Percentiles rank a stretch among this genome's conserved stretches.
Conservation (phyloP, 371 early-diverging fungal genomes). For the Parasitella parasitica region DNA sequence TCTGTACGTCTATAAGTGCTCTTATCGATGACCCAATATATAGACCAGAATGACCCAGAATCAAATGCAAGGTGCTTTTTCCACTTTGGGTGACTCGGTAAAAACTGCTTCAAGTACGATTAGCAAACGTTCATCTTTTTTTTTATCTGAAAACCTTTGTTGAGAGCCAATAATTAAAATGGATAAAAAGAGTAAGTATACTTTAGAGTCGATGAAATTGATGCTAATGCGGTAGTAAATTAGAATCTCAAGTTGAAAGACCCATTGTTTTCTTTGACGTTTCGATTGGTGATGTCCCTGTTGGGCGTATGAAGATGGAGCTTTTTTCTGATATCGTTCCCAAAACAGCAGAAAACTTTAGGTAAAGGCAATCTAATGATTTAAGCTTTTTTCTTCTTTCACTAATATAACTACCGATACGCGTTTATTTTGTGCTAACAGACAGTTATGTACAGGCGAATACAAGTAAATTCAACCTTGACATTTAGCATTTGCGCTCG, state of each 20-base stretch:
- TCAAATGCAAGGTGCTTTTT: neutral
- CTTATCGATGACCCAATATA: no score
- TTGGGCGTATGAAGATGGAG: conserved; percentile 96
- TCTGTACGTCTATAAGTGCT: no score
- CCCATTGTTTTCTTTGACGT: conserved; percentile 78
- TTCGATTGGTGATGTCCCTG: conserved; percentile 72
- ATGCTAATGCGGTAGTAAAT: neutral
- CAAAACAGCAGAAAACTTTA: conserved; percentile 98
- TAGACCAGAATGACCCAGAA: no score
- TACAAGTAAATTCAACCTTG: conserved; percentile 54
- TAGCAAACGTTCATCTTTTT: neutral
- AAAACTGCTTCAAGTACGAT: neutral
- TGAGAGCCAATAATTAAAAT: neutral
- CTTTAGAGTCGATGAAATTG: neutral
- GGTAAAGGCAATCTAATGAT: neutral
- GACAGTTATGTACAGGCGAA: conserved; percentile 93
- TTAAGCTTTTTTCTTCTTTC: no score
- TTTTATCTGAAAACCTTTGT: neutral
- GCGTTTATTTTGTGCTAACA: conserved; percentile 1
- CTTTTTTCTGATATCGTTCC: conserved; percentile 93
- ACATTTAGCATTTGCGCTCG: neutral
- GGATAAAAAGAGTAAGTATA: conserved; percentile 6
- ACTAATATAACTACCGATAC: neutral
- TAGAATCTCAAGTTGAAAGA: conserved; percentile 38
- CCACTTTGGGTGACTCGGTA: neutral